Evolutionary conservation across 352 stramenopile species (phyloP).

Genomic region (Phytophthora megakarya): DNA sequence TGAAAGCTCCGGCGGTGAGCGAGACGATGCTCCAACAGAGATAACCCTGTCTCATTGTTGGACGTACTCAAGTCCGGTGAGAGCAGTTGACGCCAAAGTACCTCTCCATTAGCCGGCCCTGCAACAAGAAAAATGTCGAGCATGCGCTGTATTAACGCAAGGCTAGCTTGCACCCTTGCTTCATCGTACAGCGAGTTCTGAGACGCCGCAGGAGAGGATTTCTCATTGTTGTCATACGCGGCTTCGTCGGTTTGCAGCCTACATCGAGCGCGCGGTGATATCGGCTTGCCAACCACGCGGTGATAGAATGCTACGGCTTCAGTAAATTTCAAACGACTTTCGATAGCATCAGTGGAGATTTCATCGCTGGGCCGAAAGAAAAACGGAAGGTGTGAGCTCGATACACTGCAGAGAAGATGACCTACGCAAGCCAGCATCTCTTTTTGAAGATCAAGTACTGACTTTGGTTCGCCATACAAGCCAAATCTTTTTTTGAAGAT

Average conservation of each 20-base stretch:
- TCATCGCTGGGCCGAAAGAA: constrained; percentile 46
- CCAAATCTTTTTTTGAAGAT: constrained; percentile 62
- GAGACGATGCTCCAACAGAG: constrained; percentile 58
- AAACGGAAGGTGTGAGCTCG: constrained; percentile 38
- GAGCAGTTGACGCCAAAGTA: constrained; percentile 50
- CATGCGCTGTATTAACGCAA: constrained; percentile 55
- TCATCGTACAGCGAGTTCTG: constrained; percentile 43
- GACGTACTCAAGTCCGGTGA: constrained; percentile 51
- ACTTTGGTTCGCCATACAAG: constrained; percentile 5
- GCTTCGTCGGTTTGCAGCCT: not conserved
- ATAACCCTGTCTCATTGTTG: constrained; percentile 49
- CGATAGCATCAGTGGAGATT: not conserved
- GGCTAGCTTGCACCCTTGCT: constrained; percentile 57
- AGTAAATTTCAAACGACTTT: constrained; percentile 39
- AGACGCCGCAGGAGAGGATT: not conserved
- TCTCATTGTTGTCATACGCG: constrained; percentile 6
- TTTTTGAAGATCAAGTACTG: constrained; percentile 47
- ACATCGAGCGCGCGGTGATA: not conserved
- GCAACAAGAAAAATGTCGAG: constrained; percentile 66
- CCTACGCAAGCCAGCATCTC: constrained; percentile 68
- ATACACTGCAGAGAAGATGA: constrained; percentile 68
- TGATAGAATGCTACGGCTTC: constrained; percentile 56
- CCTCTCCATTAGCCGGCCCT: constrained; percentile 1
- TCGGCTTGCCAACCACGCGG: constrained; percentile 39
- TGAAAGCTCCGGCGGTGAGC: constrained; percentile 54